phyloP scores from a whole-genome alignment of 331 rosid genomes.

The Pyracantha coccinea region DNA sequence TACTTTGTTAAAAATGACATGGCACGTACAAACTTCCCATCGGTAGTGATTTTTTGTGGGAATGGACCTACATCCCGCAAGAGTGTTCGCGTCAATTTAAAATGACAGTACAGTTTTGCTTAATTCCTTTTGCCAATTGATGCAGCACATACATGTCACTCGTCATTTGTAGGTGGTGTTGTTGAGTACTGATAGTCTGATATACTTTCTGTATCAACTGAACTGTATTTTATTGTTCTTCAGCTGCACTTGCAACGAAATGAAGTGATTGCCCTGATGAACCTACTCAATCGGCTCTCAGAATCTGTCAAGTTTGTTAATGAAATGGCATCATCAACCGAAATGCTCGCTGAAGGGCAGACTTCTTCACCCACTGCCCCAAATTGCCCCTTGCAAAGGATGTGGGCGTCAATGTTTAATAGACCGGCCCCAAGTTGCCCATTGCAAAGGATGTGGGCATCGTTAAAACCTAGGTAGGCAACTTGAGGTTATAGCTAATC shows the following conservation, averaged over 20 bases:
- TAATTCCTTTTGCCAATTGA: background rate
- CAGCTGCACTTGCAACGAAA: constrained; percentile 89
- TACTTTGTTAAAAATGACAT: background rate
- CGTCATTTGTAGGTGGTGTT: background rate
- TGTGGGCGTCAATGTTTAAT: constrained; percentile 33
- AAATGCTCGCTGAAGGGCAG: constrained; percentile 38
- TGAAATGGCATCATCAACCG: constrained; percentile 60
- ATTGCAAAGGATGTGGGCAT: constrained; percentile 5
- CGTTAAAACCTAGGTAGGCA: constrained; percentile 1
- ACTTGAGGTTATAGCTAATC: background rate
- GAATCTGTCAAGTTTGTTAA: constrained; percentile 67
- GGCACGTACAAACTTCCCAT: background rate
- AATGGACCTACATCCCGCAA: background rate
- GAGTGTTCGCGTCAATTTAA: background rate
- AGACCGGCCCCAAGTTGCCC: constrained; percentile 18
- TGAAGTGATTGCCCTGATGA: constrained; percentile 83
- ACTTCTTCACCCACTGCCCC: constrained; percentile 17
- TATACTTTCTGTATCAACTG: background rate
- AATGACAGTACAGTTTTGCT: background rate
- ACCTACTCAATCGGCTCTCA: constrained; percentile 84
- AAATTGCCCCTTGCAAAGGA: constrained; percentile 36
- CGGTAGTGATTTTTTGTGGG: background rate
- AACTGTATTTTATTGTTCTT: constrained; percentile 11
- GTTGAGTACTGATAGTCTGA: background rate
- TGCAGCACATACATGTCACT: background rate